A percentile compares a stretch with the other conserved stretches of the same genome.
These are phyloP conservation scores for Trichoderma parareesei DNA, from an alignment of 495 filamentous ascomycete species.

Conservation along the genomic window DNA sequence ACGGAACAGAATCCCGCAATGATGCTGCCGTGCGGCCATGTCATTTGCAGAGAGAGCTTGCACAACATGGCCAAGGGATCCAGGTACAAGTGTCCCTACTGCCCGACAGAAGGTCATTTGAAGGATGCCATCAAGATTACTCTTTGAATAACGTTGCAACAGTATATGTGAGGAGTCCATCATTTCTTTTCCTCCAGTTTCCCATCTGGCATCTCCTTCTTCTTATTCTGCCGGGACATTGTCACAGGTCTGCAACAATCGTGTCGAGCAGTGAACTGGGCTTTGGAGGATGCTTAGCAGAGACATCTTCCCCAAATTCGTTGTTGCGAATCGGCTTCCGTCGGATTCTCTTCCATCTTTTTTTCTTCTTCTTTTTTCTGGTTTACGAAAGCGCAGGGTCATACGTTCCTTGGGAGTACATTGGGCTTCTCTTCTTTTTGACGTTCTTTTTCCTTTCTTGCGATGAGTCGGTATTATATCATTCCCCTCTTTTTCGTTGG, in stretches of 20 bases:
- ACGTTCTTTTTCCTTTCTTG: slow-evolving; percentile 5
- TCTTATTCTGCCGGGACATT: neutral
- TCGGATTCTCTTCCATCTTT: neutral
- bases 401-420: neutral
- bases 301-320: no score
- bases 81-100: slow-evolving; percentile 94
- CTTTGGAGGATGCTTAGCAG: no score
- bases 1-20: slow-evolving; percentile 91
- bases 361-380: neutral
- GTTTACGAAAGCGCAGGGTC: neutral
- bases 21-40: slow-evolving; percentile 97
- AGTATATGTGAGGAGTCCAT: neutral
- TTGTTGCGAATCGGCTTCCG: no score
- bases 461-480: neutral
- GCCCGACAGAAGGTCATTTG: slow-evolving; percentile 71
- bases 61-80: slow-evolving; percentile 66
- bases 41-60: slow-evolving; percentile 78
- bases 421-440: neutral
- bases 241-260: no score
- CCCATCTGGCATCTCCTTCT: neutral
- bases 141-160: neutral
- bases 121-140: slow-evolving; percentile 67
- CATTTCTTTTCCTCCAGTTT: slow-evolving; percentile 1
- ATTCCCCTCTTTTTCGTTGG: neutral
- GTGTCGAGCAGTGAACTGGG: no score